Evolutionary conservation across 306 rosid species (phyloP), one percentile per base, ranked within the genome.

Genomic region (Lathyrus sativus): DNA sequence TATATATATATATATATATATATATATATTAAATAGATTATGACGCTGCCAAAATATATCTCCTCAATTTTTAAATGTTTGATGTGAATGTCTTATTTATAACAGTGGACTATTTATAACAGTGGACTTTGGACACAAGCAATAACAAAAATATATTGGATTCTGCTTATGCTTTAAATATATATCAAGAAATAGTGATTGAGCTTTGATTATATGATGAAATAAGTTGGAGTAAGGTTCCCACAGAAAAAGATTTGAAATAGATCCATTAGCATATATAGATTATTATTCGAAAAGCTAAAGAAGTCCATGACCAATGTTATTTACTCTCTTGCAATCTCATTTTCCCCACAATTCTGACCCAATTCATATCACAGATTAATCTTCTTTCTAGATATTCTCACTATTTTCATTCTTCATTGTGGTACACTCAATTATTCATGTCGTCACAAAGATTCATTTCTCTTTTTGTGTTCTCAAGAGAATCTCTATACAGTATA

Each of bases 301-400:
- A 15, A 18, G 28, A 63, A 37, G 54, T 18, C 33, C 74, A 6
- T 65, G 50, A 4, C 59, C 61, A 67, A 54, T 14, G 9, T 53
- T 68, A 54, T 24, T 31, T 55, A 54, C 73, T 60, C 71, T 50
- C 76, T 73, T 62, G 46, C 58, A 61, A 43, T 48, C 54, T 24
- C 58, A 68, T 73, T 33, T 73, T 62, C 26, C 68, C 78, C 72
- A 53, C 63, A 73, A 53, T 61, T 38, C 9, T 62, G 82, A 13
- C 82, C 62, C 67, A 11, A 45, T 78, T 71, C 81, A 77, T 13
- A 4, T 11, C n/a, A 4, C 3, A 51, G 3, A 50, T 3, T 18
- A 50, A 18, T 19, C 13, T 9, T 51, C 31, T 51, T 9, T 11
- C 31, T n/a, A 18, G 2, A 51, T 3, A 51, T 51, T 31, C 5